A percentile compares a stretch with the other conserved stretches of the same genome.
Conservation (phyloP, 192 early-diverging fungal genomes). For the Umbelopsis isabellina region DNA sequence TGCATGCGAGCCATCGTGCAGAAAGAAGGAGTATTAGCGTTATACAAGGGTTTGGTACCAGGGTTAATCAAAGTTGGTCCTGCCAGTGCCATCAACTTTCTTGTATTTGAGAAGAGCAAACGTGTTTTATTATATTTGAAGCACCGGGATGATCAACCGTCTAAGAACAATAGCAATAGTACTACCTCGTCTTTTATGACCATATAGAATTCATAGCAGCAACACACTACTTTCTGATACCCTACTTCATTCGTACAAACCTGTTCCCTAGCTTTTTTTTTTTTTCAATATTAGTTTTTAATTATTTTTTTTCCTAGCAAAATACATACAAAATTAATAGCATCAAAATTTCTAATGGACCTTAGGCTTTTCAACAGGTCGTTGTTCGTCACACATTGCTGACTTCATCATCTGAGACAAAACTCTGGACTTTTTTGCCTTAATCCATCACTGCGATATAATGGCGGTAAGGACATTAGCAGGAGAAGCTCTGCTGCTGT, state of each 20-base stretch:
- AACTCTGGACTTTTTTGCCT: not conserved
- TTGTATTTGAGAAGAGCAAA: constrained; percentile 73
- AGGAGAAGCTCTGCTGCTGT: not conserved
- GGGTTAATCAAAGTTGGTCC: constrained; percentile 88
- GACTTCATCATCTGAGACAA: constrained; percentile 23
- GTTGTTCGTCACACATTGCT: constrained; percentile 21
- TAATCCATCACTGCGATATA: constrained; percentile 7
- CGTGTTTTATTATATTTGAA: constrained; percentile 45
- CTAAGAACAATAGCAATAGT: not conserved
- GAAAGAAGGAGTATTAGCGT: constrained; percentile 77
- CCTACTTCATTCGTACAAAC: not conserved
- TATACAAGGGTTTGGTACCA: constrained; percentile 89
- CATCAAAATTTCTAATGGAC: not conserved
- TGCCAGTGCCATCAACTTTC: constrained; percentile 85
- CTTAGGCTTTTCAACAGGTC: not conserved
- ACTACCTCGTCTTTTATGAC: constrained; percentile 1
- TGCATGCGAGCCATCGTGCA: constrained; percentile 68
- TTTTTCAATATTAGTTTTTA: not conserved
- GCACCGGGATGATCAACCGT: not conserved
- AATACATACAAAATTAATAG: not conserved
- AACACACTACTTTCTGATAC: not conserved
- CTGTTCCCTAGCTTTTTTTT: not conserved
- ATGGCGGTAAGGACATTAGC: constrained; percentile 3
- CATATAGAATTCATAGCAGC: not conserved
- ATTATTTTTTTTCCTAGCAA: too few relatives aligned